A percentile compares a stretch with the other conserved stretches of the same genome.
Conservation (phyloP, 2,329 filamentous ascomycete species). For the Claviceps pazoutovae region DNA sequence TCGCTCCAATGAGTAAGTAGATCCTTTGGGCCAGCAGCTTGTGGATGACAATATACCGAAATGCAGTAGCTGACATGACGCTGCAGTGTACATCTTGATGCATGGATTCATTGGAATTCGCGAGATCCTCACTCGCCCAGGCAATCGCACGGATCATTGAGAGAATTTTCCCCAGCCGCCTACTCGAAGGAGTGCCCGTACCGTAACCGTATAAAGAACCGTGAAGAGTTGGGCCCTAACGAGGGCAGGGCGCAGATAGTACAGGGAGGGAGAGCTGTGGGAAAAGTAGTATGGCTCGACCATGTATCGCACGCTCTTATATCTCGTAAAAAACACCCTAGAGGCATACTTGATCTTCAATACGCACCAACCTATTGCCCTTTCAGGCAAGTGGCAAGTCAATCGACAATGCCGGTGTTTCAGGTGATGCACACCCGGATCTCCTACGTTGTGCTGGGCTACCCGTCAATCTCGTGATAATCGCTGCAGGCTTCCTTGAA, state of each 20-base stretch:
- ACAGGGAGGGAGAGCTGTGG: not conserved
- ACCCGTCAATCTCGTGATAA: too few relatives aligned
- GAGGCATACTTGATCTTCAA: not conserved
- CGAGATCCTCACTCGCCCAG: constrained; percentile 23
- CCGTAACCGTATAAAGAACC: not conserved
- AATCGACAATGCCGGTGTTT: not conserved
- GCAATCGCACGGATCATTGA: constrained; percentile 9
- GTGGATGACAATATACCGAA: not conserved
- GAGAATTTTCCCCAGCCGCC: not conserved
- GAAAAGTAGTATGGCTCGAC: not conserved
- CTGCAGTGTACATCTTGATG: constrained; percentile 32
- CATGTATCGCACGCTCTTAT: not conserved
- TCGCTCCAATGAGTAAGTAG: constrained; percentile 31
- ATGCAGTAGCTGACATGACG: constrained; percentile 8
- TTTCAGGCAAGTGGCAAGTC: not conserved
- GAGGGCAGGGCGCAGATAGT: too few relatives aligned
- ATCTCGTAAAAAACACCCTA: constrained; percentile 7
- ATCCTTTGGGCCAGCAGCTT: not conserved
- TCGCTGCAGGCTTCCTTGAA: too few relatives aligned
- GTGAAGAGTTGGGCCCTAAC: not conserved
- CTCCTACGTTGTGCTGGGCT: not conserved
- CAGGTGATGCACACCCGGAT: not conserved
- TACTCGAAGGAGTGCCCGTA: too few relatives aligned
- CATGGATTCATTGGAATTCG: constrained; percentile 36
- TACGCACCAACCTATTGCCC: not conserved